Conservation (phyloP, 306 rosid species). For the Pueraria montana region DNA sequence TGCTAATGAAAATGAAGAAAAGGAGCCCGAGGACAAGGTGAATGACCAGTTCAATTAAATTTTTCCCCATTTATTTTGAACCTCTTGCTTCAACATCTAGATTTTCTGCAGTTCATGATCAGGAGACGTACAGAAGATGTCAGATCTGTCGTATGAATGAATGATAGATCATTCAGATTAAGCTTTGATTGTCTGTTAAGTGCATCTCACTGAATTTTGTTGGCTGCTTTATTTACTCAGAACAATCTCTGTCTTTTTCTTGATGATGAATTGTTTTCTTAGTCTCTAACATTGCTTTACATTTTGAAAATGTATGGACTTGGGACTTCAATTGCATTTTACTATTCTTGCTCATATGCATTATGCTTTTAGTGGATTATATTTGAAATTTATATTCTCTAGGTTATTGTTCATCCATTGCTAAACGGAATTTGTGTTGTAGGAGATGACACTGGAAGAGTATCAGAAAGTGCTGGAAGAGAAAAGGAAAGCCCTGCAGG, state of each 20-base stretch:
- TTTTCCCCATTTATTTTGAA: neutral
- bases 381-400: neutral
- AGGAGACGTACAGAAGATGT: neutral
- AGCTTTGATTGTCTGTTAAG: neutral
- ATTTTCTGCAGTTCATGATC: neutral
- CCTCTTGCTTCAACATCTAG: neutral
- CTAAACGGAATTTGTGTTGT: conserved; percentile 32
- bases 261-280: neutral
- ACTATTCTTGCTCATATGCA: neutral
- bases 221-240: neutral
- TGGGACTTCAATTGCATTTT: neutral
- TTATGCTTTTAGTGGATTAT: neutral
- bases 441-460: conserved; percentile 99
- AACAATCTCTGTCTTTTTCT: neutral
- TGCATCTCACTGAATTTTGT: neutral
- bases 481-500: conserved; percentile 82
- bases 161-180: neutral
- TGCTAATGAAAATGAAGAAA: conserved; percentile 73
- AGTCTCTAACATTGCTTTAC: neutral
- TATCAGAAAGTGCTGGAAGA: conserved; percentile 88
- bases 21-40: conserved; percentile 92
- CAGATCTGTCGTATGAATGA: conserved; percentile 1
- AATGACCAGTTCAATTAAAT: neutral
- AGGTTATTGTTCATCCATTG: conserved; percentile 4
- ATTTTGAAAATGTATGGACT: neutral